Conservation (phyloP, 2,329 filamentous ascomycete species). For the Alternaria triticina region DNA sequence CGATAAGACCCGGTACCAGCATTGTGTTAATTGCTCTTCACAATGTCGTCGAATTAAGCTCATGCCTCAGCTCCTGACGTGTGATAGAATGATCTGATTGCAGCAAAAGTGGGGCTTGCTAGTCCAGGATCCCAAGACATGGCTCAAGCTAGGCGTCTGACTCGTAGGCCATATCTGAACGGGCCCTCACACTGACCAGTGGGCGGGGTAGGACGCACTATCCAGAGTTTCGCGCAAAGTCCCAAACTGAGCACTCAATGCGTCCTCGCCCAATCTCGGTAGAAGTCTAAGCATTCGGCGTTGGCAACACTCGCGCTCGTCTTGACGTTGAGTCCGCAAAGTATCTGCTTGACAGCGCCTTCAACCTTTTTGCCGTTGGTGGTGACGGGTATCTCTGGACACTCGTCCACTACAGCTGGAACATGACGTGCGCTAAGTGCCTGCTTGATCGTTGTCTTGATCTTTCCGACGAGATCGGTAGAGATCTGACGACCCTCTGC, state of each 20-base stretch:
- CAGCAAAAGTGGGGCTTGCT: background rate
- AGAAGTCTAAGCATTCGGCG: constrained; percentile 86
- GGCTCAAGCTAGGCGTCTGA: background rate
- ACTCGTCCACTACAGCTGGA: constrained; percentile 80
- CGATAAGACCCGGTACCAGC: background rate
- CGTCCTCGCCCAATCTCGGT: constrained; percentile 69
- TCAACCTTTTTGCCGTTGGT: constrained; percentile 98
- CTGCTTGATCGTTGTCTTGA: constrained; percentile 72
- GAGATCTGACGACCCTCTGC: constrained; percentile 63
- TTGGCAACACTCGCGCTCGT: constrained; percentile 95
- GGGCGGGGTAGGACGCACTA: background rate
- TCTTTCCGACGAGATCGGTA: constrained; percentile 64
- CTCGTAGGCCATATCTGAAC: background rate
- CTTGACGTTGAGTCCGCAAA: constrained; percentile 85
- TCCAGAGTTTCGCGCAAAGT: background rate
- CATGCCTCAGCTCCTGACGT: background rate
- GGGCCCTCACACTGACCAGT: background rate
- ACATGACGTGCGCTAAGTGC: constrained; percentile 91
- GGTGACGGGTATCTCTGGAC: constrained; percentile 86
- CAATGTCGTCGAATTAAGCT: constrained; percentile 5
- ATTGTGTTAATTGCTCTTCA: background rate
- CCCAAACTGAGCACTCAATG: constrained; percentile 14
- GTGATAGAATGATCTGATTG: background rate
- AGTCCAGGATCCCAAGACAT: background rate
- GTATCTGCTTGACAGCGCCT: constrained; percentile 93